Evolutionary conservation across 2,329 filamentous ascomycete species (phyloP), one percentile per base, ranked within the genome.

Genomic region (Gaeumannomyces tritici): DNA sequence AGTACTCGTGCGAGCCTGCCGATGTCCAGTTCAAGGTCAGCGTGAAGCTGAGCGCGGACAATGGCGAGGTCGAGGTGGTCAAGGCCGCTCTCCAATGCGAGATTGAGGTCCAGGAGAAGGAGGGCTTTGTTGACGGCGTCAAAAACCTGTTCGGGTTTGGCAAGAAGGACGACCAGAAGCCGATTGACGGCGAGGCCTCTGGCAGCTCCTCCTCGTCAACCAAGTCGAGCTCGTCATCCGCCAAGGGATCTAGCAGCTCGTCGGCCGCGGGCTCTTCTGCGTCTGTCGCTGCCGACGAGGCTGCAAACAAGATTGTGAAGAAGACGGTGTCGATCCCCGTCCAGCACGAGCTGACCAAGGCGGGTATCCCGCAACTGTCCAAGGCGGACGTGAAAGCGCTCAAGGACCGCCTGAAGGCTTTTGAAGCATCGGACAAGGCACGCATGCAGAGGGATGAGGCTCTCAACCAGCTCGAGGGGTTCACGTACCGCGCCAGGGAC

Each of bases 71-170:
- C 3, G 89, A 93, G 65, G 83, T 98, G 61, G 74, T 83, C 62
- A 85, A 85, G 68, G 89, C 89, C n/a, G 83, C 83, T 63, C 87
- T 95, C 7, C 93, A 93, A 73, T 99, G 95, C 71, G 90, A 96
- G 72, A 84, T 89, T 29, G 90, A 96, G 61, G 82, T 81, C 5
- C 73, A 76, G 11, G 86, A 87, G 74, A 91, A 92, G 73, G 90
- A 90, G 66, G 87, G 89, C 61, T 84, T 98, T 59, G 90, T 97
- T 59, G 93, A 96, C 70, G 93, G 91, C 56, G 91, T 98, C 67
- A 99, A 99, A 81, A 96, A 93, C 66, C 84, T 97, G 65, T 96
- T 99, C 71, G 95, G 95, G 7, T 93, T 98, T 72, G 95, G 93
- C 29, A 90, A 90, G 70, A 91, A 91, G 77, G 96, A 96, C 76